Evolutionary conservation across 1,284 basidiomycete species (phyloP).

Genomic region (Fistulina hepatica): DNA sequence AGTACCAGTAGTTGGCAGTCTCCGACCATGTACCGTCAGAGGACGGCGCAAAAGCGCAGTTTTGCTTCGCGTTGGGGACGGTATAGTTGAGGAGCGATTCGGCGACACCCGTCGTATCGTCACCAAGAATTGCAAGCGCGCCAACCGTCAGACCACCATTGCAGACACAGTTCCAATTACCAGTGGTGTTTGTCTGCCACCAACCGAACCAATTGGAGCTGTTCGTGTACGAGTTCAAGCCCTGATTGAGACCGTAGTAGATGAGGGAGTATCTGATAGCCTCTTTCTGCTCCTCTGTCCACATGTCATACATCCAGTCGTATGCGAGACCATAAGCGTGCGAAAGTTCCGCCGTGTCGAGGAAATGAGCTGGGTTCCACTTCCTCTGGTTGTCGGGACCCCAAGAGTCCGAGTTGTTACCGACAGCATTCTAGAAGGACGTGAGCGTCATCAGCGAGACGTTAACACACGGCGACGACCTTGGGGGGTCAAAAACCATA

Average conservation of each 20-base stretch:
- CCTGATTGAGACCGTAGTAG: conserved; percentile 65
- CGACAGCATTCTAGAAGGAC: conserved; percentile 48
- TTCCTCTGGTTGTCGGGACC: conserved; percentile 42
- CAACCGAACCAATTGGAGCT: conserved; percentile 35
- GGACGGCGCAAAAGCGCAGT: conserved; percentile 61
- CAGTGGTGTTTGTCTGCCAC: conserved; percentile 48
- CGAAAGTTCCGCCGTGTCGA: conserved; percentile 87
- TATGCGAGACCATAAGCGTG: conserved; percentile 87
- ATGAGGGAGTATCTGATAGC: conserved; percentile 70
- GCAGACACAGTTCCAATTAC: conserved; percentile 98
- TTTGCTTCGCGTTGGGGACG: conserved; percentile 64
- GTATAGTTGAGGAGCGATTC: conserved; percentile 57
- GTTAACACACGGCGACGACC: conserved; percentile 1
- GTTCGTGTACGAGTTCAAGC: conserved; percentile 40
- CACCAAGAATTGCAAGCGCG: conserved; percentile 81
- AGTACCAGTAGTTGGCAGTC: conserved; percentile 95
- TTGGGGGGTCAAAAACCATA: conserved; percentile 25
- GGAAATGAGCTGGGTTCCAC: conserved; percentile 90
- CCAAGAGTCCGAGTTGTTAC: conserved; percentile 50
- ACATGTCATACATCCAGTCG: conserved; percentile 89
- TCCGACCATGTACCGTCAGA: conserved; percentile 92
- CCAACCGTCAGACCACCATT: conserved; percentile 87
- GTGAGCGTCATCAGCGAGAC: conserved; percentile 2
- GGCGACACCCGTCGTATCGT: conserved; percentile 73
- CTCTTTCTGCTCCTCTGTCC: conserved; percentile 64